Base-by-base conservation (phyloP, 1,284 basidiomycete genomes). In the Cutaneotrichosporon dermatis region DNA sequence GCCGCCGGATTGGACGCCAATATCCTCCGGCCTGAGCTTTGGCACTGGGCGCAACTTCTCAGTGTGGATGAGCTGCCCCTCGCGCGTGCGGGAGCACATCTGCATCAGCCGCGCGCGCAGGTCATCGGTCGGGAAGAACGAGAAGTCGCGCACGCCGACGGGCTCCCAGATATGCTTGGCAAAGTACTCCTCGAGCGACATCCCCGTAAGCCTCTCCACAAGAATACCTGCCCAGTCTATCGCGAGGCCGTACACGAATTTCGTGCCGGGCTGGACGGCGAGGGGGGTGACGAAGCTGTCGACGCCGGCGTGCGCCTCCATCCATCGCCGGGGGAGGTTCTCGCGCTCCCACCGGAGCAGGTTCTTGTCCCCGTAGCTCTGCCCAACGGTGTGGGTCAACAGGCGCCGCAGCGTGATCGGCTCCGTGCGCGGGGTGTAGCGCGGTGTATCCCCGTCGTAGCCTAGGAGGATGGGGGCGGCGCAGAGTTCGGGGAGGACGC, bases 171-270 rank as follows among this genome's bases (percentile, higher is more conserved):
- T 63, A 62, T 76, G 52, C 13, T 71, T 53, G 43, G 70, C 60
- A 51, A 76, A 72, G 58, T 70, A 73, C 2, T 66, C 67, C 50
- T 74, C 73, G 7, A 77, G 64, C 0, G 60, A 62, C 10, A 58
- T 48, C 2, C 71, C 72, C 0, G 65, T 68, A 8, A 69, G 54
- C 33, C 76, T 68, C 40, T 61, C 57, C 45, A 79, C 65, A 56
- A 74, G 42, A 57, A 64, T 33, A 33, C 70, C 76, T 37, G 68
- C 66, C 71, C 70, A 76, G 55, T 79, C 79, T 41, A 75, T 71
- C 3, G 68, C 69, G 45, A 63, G 58, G 15, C 62, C 54, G 63
- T 76, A 75, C 34, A 33, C 16, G 55, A 57, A 76, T 3, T 50
- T 49, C 0, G 65, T 62, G 1, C 73, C 73, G 10, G 74, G 74